Conservation (phyloP, 2,329 filamentous ascomycete genomes). For the Pyricularia sp. region DNA sequence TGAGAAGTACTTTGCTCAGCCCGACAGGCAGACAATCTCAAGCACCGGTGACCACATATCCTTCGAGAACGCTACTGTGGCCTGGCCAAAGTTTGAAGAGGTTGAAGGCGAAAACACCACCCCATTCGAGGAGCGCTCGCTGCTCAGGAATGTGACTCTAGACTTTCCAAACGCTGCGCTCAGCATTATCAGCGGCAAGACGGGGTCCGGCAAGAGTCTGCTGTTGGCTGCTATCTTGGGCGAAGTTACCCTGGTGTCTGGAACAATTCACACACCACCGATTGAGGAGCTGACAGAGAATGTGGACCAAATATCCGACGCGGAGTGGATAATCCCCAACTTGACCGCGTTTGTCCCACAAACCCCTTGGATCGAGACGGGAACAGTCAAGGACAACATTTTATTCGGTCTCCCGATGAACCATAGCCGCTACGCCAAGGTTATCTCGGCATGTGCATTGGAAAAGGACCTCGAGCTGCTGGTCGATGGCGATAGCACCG, state of each 20-base stretch:
- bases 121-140: conserved; percentile 14
- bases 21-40: conserved; percentile 18
- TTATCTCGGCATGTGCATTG: conserved; percentile 35
- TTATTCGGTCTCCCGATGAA: conserved; percentile 31
- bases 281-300: conserved; percentile 15
- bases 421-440: conserved; percentile 30
- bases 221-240: conserved; percentile 28
- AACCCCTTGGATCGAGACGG: conserved; percentile 36
- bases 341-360: conserved; percentile 36
- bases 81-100: conserved; percentile 23
- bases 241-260: conserved; percentile 26
- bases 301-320: conserved; percentile 13
- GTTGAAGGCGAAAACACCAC: conserved; percentile 8
- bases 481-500: conserved; percentile 30
- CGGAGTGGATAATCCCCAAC: conserved; percentile 24
- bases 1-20: conserved; percentile 22
- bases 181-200: conserved; percentile 27
- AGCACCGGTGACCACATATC: conserved; percentile 15
- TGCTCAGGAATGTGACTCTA: conserved; percentile 21
- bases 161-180: conserved; percentile 23
- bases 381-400: conserved; percentile 34
- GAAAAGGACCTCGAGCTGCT: conserved; percentile 32
- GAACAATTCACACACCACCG: conserved; percentile 17
- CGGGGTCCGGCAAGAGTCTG: conserved; percentile 29
- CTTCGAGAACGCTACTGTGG: conserved; percentile 21